phyloP scores from a whole-genome alignment of 2,329 filamentous ascomycete species.

The Fusarium circinatum region DNA sequence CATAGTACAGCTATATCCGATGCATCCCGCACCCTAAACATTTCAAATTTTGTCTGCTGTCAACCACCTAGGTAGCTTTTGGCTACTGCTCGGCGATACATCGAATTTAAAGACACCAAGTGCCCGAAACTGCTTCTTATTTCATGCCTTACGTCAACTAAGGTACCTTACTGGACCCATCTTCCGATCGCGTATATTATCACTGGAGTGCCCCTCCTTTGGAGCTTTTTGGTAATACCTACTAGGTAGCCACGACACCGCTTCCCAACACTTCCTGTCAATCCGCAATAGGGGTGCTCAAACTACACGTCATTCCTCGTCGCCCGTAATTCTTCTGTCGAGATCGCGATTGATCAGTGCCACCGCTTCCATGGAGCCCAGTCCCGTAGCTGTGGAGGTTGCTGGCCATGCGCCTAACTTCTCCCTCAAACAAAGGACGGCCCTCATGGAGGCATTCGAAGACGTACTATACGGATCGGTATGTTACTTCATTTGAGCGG shows the following conservation, averaged over 20 bases:
- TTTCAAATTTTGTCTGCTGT: neutral
- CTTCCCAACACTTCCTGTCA: neutral
- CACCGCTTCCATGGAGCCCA: constrained; percentile 45
- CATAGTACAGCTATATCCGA: constrained; percentile 2
- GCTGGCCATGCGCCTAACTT: constrained; percentile 41
- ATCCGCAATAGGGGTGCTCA: neutral
- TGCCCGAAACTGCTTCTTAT: neutral
- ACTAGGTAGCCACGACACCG: constrained; percentile 4
- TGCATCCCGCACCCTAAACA: neutral
- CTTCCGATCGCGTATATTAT: constrained; percentile 6
- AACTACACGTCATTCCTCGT: neutral
- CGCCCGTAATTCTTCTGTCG: neutral
- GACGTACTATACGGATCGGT: constrained; percentile 91
- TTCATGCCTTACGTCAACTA: neutral
- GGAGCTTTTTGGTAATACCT: neutral
- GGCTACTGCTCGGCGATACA: neutral
- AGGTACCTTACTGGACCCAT: neutral
- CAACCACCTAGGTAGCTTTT: neutral
- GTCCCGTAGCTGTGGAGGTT: constrained; percentile 44
- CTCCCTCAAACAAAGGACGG: constrained; percentile 51
- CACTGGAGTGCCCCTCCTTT: constrained; percentile 14
- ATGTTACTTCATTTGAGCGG: constrained; percentile 48
- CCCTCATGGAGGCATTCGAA: constrained; percentile 76
- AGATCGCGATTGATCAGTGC: neutral
- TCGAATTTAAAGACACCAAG: neutral